Percentiles rank a stretch among this genome's conserved stretches.
phyloP scores from a whole-genome alignment of 805 yeast genomes.

The Candida saitoana region DNA sequence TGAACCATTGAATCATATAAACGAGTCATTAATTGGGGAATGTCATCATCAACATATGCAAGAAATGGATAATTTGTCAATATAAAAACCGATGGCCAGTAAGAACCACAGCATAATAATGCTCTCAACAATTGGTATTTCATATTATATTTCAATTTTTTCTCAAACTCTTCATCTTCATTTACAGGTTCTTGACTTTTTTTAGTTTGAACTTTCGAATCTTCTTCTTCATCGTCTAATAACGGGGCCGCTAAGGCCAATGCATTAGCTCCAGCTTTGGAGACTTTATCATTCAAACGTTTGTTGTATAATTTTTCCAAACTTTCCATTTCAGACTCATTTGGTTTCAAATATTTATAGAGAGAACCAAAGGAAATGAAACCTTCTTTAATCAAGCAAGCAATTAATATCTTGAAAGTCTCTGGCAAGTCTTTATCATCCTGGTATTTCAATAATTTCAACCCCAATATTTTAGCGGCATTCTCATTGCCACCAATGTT shows the following conservation, averaged over 20 bases:
- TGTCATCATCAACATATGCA: conserved; percentile 48
- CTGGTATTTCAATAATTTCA: conserved; percentile 33
- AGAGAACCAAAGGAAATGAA: conserved; percentile 61
- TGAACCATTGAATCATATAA: conserved; percentile 45
- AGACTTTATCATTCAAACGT: conserved; percentile 51
- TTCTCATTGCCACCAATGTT: conserved; percentile 50
- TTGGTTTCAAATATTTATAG: conserved; percentile 54
- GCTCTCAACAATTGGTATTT: conserved; percentile 44
- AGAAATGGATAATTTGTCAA: conserved; percentile 60
- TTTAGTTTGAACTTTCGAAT: conserved; percentile 6
- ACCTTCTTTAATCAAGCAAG: conserved; percentile 60
- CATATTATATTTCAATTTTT: conserved; percentile 18
- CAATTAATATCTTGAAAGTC: conserved; percentile 43
- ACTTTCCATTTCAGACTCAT: conserved; percentile 40
- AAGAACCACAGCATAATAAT: conserved; percentile 55
- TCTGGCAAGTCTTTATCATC: conserved; percentile 36
- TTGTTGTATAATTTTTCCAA: conserved; percentile 44
- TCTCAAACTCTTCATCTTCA: conserved; percentile 9
- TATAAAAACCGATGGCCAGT: conserved; percentile 58
- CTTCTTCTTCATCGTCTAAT: conserved; percentile 53
- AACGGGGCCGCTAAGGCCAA: conserved; percentile 86
- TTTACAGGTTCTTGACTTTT: conserved; percentile 7
- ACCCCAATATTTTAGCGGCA: conserved; percentile 53
- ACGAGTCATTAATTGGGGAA: conserved; percentile 46
- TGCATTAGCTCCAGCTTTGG: conserved; percentile 67